Evolutionary conservation across 1,284 basidiomycete species (phyloP).

Genomic region (Trametes hirsuta): DNA sequence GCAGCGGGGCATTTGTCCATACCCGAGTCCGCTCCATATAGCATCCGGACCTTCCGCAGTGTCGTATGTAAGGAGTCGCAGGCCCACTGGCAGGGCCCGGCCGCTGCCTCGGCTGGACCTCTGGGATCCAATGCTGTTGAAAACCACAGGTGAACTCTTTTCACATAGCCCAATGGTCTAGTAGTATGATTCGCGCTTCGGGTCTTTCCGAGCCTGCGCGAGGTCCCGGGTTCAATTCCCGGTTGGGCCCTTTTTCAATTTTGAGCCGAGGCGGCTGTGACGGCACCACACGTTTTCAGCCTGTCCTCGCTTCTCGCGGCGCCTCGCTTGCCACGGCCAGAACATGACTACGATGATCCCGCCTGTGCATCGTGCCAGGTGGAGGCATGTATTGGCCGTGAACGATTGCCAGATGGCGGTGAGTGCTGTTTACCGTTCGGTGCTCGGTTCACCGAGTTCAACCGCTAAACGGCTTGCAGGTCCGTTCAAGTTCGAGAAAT

Average conservation of each 20-base stretch:
- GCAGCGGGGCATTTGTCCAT: too few species aligned
- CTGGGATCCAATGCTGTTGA: too few species aligned
- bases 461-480: not conserved
- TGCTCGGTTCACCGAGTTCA: not conserved
- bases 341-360: not conserved
- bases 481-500: not conserved
- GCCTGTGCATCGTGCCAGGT: not conserved
- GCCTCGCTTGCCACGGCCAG: not conserved
- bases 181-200: conserved; percentile 27
- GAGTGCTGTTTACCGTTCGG: not conserved
- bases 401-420: not conserved
- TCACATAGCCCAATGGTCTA: conserved; percentile 22
- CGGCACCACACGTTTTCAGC: not conserved
- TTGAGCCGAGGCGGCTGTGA: not conserved
- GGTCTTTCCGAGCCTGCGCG: conserved; percentile 10
- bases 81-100: too few species aligned
- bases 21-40: too few species aligned
- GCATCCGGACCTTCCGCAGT: too few species aligned
- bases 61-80: too few species aligned
- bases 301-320: not conserved
- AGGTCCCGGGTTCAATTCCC: conserved; percentile 27
- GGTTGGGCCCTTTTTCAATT: conserved; percentile 19
- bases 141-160: too few species aligned
- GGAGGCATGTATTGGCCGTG: not conserved
- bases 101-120: too few species aligned